Conservation (phyloP, 108 stramenopile genomes). For the Skeletonema menzelii region DNA sequence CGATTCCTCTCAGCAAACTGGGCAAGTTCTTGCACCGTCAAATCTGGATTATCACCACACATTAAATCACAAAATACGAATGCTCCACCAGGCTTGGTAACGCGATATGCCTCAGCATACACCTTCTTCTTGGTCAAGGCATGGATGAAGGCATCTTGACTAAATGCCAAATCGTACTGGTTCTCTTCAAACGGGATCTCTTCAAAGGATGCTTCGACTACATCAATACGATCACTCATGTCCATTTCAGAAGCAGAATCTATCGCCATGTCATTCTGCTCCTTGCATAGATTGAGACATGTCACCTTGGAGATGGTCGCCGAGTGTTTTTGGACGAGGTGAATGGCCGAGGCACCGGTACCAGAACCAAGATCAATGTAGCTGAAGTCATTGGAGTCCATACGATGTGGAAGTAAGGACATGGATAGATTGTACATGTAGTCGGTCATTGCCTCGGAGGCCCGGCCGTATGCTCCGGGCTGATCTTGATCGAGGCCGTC, state of each 20-base stretch:
- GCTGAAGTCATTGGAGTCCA: constrained; percentile 3
- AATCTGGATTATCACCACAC: constrained; percentile 48
- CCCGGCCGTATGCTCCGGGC: constrained; percentile 41
- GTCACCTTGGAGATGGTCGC: constrained; percentile 32
- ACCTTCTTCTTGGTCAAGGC: constrained; percentile 41
- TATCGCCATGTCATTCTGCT: constrained; percentile 50
- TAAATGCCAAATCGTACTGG: constrained; percentile 52
- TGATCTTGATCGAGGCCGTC: constrained; percentile 32
- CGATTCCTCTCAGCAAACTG: constrained; percentile 46
- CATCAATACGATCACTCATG: constrained; percentile 37
- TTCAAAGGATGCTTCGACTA: constrained; percentile 43
- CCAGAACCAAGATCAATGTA: constrained; percentile 53
- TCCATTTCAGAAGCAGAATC: constrained; percentile 36
- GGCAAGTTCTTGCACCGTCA: constrained; percentile 46
- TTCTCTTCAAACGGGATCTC: constrained; percentile 31
- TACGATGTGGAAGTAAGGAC: constrained; percentile 29
- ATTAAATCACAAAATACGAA: constrained; percentile 66
- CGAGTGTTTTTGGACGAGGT: constrained; percentile 2
- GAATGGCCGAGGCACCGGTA: constrained; percentile 45
- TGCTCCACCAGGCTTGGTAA: constrained; percentile 58
- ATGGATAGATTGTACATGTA: constrained; percentile 39
- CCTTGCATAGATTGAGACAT: constrained; percentile 53
- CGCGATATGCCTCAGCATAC: constrained; percentile 56
- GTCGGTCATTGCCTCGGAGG: constrained; percentile 45
- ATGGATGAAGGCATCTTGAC: constrained; percentile 69